These are phyloP conservation scores for Raddia guianensis DNA, from an alignment of 176 grass and related monocot species.

Conservation along the genomic window DNA sequence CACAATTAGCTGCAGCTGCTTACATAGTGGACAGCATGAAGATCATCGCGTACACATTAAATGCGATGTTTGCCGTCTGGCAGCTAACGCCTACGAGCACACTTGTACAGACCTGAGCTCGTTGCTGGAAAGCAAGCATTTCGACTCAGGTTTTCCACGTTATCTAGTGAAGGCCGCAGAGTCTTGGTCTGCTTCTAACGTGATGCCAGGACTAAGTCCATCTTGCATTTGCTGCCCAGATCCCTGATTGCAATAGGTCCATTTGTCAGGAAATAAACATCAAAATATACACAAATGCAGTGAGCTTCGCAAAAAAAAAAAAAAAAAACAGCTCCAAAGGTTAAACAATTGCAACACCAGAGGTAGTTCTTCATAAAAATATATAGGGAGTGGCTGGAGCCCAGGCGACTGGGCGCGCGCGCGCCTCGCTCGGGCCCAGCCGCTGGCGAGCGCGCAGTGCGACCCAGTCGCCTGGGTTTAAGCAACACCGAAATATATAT, in stretches of 20 bases:
- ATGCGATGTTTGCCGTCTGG: conserved; percentile 19
- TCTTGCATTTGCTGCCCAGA: conserved; percentile 60
- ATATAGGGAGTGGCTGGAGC: too few species aligned
- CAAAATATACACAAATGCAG: background rate
- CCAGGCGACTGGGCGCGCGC: too few species aligned
- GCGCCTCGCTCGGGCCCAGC: too few species aligned
- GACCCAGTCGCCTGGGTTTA: too few species aligned
- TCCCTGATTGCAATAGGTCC: conserved; percentile 36
- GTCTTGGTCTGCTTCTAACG: conserved; percentile 52
- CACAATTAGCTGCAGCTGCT: conserved; percentile 46
- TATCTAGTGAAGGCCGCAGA: conserved; percentile 48
- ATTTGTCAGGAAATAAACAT: background rate
- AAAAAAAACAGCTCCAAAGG: background rate
- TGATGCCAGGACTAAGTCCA: conserved; percentile 52
- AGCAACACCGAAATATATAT: conserved; percentile 4
- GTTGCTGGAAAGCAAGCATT: conserved; percentile 29
- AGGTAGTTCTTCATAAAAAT: background rate
- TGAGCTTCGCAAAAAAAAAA: background rate
- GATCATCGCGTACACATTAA: conserved; percentile 31
- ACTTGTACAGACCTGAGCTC: conserved; percentile 48
- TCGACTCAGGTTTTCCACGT: conserved; percentile 18
- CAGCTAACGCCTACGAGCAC: conserved; percentile 25
- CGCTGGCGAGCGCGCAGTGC: too few species aligned
- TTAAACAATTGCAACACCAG: background rate
- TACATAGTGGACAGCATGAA: conserved; percentile 23